Evolutionary conservation across 176 grass and related monocot species (phyloP).

Genomic region (Saccharum officinarum): DNA sequence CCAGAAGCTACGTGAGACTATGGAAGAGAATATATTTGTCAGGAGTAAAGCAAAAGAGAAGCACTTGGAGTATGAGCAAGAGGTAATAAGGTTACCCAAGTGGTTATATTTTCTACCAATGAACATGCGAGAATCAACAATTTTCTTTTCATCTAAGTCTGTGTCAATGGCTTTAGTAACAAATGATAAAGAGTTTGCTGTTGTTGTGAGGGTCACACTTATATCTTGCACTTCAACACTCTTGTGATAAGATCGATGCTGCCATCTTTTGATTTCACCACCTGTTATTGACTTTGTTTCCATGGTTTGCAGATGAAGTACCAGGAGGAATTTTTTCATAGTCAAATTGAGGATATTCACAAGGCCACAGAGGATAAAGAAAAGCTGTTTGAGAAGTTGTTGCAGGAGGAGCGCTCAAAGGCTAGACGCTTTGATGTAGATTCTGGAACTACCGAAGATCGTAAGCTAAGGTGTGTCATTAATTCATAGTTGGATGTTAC

Average conservation of each 20-base stretch:
- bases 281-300: constrained; percentile 7
- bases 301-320: constrained; percentile 63
- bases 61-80: constrained; percentile 67
- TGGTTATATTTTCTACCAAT: neutral
- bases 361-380: constrained; percentile 68
- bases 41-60: constrained; percentile 55
- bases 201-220: neutral
- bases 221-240: neutral
- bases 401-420: constrained; percentile 68
- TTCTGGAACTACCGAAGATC: constrained; percentile 52
- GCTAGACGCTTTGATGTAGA: constrained; percentile 53
- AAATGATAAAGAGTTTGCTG: neutral
- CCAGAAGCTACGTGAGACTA: constrained; percentile 59
- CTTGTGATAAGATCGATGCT: neutral
- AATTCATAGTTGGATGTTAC: neutral
- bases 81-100: constrained; percentile 45
- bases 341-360: constrained; percentile 67
- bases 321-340: constrained; percentile 71
- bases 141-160: neutral
- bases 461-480: constrained; percentile 49
- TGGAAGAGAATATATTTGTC: constrained; percentile 53
- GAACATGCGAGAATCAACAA: neutral
- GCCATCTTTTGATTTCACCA: constrained; percentile 3
- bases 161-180: neutral
- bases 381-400: constrained; percentile 48